Base-by-base conservation (phyloP, 2,329 filamentous ascomycete genomes). In the Aplosporella prunicola region DNA sequence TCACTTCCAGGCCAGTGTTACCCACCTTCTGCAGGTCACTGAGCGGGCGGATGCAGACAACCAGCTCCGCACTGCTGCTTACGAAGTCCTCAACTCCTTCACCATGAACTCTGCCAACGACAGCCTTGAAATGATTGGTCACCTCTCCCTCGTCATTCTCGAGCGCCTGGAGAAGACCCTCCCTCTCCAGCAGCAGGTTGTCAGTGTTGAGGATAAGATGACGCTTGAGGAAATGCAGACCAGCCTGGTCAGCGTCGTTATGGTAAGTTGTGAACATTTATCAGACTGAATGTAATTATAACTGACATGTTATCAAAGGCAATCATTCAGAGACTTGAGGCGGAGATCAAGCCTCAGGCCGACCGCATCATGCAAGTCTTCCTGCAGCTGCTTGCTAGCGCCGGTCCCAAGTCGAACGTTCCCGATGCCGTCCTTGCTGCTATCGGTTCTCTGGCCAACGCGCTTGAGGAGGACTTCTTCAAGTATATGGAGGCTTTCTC, bases 151-250 rank as follows among this genome's bases (percentile, higher is more conserved):
- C 42, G 82, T 96, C 39, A 82, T 95, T 47, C 76, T 98, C 44
- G 82, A 93, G 66, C 83, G 91, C 42, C 71, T 98, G 18, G 84
- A 94, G 64, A 82, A 86, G 60, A 95, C 91, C 0, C 71, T 96
- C 37, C 79, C 81, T 22, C 78, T 98, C 64, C 87, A 94, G 61
- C 72, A 76, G 50, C 91, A 98, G 66, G 86, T 96, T 42, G 88
- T 96, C 49, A 95, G 88, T 56, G 84, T 95, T 18, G 91, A 98
- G 62, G 91, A 98, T 64, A 89, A 81, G 62, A 86, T 96, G 47
- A 93, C 84, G 5, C 73, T 98, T 4, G 88, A 96, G 58, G 91
- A 98, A 63, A 93, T 98, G 76, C 91, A 96, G 67, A 95, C 88
- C 35, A 95, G 88, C 60, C 72, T 98, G 53, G 82, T 80, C 60